Evolutionary conservation across 192 early-diverging fungal genomes (phyloP), one percentile per base, ranked within the genome.

Genomic region (Chytriomyces sp.): DNA sequence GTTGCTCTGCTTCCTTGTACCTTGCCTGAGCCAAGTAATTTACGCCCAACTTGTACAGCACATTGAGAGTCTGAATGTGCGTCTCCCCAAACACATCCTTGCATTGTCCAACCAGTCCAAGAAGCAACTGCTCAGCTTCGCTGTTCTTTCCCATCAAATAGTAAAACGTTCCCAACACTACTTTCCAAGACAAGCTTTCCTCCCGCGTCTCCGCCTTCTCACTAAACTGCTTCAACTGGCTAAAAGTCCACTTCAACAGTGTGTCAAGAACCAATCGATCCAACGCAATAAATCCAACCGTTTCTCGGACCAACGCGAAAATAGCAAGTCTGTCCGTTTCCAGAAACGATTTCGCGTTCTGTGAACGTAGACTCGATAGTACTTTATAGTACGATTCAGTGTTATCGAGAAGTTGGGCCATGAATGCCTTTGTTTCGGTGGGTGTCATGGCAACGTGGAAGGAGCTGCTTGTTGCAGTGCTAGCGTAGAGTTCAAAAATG

Each of bases 401-500:
- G 9, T 6, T 16, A 4, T n/a, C 46, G 35, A 43, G 35, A 20
- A 76, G 62, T 9, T 18, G 10, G 6, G 9, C 28, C 44, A 76
- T 23, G 28, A 69, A 67, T 10, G 24, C 28, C 11, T n/a, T 16
- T 61, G 18, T 44, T 24, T 73, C 46, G 18, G 47, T 48, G 8
- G 53, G 24, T 10, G 76, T 18, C 64, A 77, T 69, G 20, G 67
- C 67, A 20, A 77, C 60, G n/a, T 78, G 43, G 69, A 82, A 82
- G 18, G 18, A 6, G 23, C 60, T 66, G 53, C 65, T 75, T 13
- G 80, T 82, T 8, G 8, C 24, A 2, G 18, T 57, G 1, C 63
- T 49, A 2, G 77, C 35, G 47, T 76, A 82, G 23, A 82, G n/a
- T 70, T 81, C 79, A 61, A 76, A 82, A 35, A 80, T 67, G 45